Conservation (phyloP, 108 stramenopile genomes). For the Chaetoceros tenuissimus region DNA sequence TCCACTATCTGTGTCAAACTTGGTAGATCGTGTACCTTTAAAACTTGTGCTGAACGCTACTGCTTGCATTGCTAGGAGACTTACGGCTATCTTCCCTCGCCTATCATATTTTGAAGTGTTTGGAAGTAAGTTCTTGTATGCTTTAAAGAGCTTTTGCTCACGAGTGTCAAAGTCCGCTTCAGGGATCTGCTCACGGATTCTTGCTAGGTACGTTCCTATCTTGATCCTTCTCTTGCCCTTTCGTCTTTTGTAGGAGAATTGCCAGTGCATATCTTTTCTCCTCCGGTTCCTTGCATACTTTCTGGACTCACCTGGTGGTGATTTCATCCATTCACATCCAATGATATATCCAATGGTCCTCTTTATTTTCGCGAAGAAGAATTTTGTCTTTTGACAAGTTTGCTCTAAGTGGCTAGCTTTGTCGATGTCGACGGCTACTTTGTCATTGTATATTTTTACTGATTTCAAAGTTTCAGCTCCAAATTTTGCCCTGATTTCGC, state of each 20-base stretch:
- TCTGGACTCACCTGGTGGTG: background rate
- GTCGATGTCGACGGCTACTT: constrained; percentile 2
- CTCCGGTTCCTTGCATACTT: too few relatives aligned
- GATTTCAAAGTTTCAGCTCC: background rate
- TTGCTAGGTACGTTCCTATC: too few relatives aligned
- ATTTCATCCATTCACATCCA: background rate
- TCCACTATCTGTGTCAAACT: constrained; percentile 2
- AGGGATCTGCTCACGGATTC: too few relatives aligned
- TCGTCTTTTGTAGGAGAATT: too few relatives aligned
- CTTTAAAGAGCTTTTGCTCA: too few relatives aligned
- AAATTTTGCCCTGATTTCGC: background rate
- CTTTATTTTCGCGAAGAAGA: background rate
- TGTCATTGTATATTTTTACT: background rate
- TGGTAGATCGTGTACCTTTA: background rate
- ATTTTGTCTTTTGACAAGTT: background rate
- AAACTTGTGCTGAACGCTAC: constrained; percentile 9
- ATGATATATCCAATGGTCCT: too few relatives aligned
- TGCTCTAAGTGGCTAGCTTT: background rate
- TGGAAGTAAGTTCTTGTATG: too few relatives aligned
- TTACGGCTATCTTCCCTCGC: background rate
- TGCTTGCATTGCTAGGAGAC: background rate
- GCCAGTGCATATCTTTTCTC: too few relatives aligned
- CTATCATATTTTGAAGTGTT: background rate
- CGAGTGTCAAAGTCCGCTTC: too few relatives aligned
- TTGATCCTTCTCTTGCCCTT: too few relatives aligned